Evolutionary conservation across 2,329 filamentous ascomycete genomes (phyloP).

Genomic region (Truncatella angustata): DNA sequence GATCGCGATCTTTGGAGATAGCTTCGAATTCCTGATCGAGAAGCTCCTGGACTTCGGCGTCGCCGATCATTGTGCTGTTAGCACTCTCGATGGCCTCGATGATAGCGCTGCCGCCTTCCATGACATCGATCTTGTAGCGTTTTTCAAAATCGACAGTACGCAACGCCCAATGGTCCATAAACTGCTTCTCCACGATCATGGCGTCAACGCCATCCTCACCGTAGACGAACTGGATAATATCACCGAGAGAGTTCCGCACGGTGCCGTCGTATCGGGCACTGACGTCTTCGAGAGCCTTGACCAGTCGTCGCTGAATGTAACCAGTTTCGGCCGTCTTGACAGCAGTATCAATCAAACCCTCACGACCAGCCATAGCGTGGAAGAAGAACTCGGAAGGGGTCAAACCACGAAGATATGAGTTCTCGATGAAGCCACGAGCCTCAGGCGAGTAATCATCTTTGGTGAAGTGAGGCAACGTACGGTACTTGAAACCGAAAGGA

Average conservation of each 20-base stretch:
- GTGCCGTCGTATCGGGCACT: constrained; percentile 98
- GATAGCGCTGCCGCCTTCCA: constrained; percentile 60
- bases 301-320: constrained; percentile 97
- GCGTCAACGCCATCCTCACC: constrained; percentile 96
- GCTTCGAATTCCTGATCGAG: constrained; percentile 87
- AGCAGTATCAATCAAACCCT: constrained; percentile 98
- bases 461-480: constrained; percentile 94
- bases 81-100: constrained; percentile 83
- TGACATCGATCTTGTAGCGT: constrained; percentile 83
- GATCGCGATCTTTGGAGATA: constrained; percentile 69
- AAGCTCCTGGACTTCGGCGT: constrained; percentile 81
- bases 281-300: constrained; percentile 96
- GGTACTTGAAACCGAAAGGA: constrained; percentile 98
- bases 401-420: constrained; percentile 93
- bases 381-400: constrained; percentile 98
- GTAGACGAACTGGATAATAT: constrained; percentile 96
- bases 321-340: constrained; percentile 99
- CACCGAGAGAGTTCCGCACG: constrained; percentile 92
- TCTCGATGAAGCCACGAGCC: constrained; percentile 96
- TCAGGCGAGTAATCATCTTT: constrained; percentile 99
- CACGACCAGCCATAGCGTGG: constrained; percentile 99
- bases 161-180: constrained; percentile 80
- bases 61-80: constrained; percentile 73
- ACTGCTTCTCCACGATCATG: constrained; percentile 89
- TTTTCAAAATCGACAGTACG: constrained; percentile 75